Conservation (phyloP, 768 basidiomycete genomes). For the Rhodotorula sphaerocarpa region DNA sequence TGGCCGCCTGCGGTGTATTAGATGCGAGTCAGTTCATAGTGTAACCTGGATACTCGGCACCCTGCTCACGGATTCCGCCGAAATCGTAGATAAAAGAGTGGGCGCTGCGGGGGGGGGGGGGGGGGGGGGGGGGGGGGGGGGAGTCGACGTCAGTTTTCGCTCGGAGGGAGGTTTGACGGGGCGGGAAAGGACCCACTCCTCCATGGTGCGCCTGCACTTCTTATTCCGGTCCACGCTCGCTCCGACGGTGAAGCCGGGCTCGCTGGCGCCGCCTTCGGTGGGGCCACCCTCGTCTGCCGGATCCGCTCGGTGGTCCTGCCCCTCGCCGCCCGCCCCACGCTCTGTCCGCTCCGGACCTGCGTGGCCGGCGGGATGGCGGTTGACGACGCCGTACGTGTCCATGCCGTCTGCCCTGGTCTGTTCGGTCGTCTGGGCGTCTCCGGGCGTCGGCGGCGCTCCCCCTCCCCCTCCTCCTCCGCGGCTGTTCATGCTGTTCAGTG, state of each 20-base stretch:
- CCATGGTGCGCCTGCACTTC: constrained; percentile 86
- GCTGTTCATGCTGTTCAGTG: background rate
- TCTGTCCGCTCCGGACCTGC: too few species aligned
- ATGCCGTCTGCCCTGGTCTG: constrained; percentile 4
- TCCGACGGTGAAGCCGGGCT: constrained; percentile 57
- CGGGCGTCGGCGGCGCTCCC: too few species aligned
- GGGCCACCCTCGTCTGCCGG: too few species aligned
- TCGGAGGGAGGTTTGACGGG: too few species aligned
- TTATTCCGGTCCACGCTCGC: constrained; percentile 68
- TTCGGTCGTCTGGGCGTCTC: constrained; percentile 6
- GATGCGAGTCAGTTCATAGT: too few species aligned
- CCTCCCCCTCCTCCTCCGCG: too few species aligned
- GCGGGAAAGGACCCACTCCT: constrained; percentile 55
- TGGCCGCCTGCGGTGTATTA: constrained; percentile 53
- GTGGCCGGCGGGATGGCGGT: constrained; percentile 30
- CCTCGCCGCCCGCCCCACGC: too few species aligned
- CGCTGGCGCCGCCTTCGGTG: constrained; percentile 37
- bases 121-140: too few species aligned
- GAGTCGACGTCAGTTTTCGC: too few species aligned
- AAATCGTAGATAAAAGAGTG: constrained; percentile 96
- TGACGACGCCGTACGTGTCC: constrained; percentile 30
- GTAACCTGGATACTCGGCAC: too few species aligned
- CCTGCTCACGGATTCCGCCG: constrained; percentile 52
- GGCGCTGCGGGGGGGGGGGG: constrained; percentile 5
- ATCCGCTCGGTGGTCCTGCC: too few species aligned